Percentiles rank a stretch among this genome's conserved stretches.
Conservation (phyloP, 176 grass and related monocot genomes). For the Secale cereale region DNA sequence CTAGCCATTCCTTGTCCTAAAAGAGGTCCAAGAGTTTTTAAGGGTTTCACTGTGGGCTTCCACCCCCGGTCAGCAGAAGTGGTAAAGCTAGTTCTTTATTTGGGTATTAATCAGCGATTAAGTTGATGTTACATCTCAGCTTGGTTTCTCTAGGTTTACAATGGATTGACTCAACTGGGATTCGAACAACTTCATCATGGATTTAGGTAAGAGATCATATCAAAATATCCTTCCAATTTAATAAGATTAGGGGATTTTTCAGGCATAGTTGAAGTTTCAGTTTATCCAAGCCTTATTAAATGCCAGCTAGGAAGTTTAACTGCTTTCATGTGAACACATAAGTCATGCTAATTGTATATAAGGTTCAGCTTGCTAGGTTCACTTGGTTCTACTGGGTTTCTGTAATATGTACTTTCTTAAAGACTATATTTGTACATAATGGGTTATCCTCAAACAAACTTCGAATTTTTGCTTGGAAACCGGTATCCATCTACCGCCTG, state of each 20-base stretch:
- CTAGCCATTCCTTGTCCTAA: conserved; percentile 77
- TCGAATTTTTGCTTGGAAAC: not conserved
- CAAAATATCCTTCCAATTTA: conserved; percentile 7
- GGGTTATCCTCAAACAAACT: not conserved
- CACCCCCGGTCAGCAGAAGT: conserved; percentile 83
- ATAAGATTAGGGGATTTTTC: not conserved
- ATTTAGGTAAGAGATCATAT: conserved; percentile 51
- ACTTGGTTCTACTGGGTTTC: not conserved
- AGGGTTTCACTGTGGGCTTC: conserved; percentile 90
- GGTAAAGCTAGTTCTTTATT: conserved; percentile 44
- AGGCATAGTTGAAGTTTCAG: not conserved
- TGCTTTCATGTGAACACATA: conserved; percentile 1
- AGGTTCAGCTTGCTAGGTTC: not conserved
- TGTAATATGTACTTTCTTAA: not conserved
- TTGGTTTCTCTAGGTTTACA: conserved; percentile 62
- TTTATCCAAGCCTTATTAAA: not conserved
- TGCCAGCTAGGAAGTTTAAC: not conserved
- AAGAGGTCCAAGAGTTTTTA: conserved; percentile 68
- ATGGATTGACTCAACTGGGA: conserved; percentile 84
- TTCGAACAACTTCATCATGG: conserved; percentile 70
- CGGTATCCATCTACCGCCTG: not conserved
- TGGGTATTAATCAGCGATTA: conserved; percentile 1
- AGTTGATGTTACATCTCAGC: conserved; percentile 13
- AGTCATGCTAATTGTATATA: not conserved
- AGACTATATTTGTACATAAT: not conserved